These are phyloP conservation scores for Umbilicus rupestris DNA, from an alignment of 164 flowering plant species.

Conservation along the genomic window DNA sequence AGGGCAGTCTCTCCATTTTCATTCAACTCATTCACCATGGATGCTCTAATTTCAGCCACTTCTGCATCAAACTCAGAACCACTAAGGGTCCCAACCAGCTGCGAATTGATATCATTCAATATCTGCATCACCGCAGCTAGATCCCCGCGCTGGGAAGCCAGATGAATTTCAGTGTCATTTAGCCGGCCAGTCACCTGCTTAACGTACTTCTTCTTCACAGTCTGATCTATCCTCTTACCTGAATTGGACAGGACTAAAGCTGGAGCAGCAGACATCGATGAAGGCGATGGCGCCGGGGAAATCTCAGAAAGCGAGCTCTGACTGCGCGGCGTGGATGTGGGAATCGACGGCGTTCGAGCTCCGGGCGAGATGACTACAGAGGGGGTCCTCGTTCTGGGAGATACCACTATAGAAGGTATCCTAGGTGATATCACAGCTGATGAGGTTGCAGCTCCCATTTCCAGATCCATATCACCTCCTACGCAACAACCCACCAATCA, in stretches of 20 bases:
- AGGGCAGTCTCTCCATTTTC: slow-evolving; percentile 50
- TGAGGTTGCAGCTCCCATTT: no score
- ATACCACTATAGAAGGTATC: no score
- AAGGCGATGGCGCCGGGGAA: slow-evolving; percentile 32
- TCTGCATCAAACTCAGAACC: slow-evolving; percentile 40
- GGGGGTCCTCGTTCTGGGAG: no score
- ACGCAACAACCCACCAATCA: no score
- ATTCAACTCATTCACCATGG: slow-evolving; percentile 45
- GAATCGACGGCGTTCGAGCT: no score
- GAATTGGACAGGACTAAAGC: slow-evolving; percentile 59
- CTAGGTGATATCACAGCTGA: no score
- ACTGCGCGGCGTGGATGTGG: no score
- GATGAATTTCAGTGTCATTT: slow-evolving; percentile 75
- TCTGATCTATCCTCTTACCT: slow-evolving; percentile 64
- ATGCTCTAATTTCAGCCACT: slow-evolving; percentile 39
- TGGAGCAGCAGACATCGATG: slow-evolving; percentile 38
- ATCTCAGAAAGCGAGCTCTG: no score
- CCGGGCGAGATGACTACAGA: no score
- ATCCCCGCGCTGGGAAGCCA: slow-evolving; percentile 68
- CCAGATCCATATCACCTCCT: no score
- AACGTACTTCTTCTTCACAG: slow-evolving; percentile 73
- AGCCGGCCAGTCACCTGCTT: slow-evolving; percentile 84
- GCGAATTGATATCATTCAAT: slow-evolving; percentile 30
- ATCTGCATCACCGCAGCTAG: slow-evolving; percentile 28
- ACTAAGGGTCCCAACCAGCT: slow-evolving; percentile 31